Evolutionary conservation across 768 basidiomycete species (phyloP).

Genomic region (Trametopsis cervina): DNA sequence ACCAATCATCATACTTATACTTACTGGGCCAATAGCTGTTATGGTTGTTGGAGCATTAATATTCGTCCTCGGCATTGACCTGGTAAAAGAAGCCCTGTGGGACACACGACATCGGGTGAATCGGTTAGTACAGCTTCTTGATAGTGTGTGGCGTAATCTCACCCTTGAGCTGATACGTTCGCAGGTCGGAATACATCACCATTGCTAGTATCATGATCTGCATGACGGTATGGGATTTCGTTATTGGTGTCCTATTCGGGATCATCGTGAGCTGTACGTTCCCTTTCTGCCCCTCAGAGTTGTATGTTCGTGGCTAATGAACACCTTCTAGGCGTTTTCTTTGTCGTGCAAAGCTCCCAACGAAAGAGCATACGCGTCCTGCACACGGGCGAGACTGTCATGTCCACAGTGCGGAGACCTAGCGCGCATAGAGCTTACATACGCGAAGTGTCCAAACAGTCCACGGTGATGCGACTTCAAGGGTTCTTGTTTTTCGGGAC

Average conservation of each 20-base stretch:
- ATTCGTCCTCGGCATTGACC: slow-evolving; percentile 89
- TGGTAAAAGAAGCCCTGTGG: slow-evolving; percentile 95
- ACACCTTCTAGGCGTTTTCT: slow-evolving; percentile 66
- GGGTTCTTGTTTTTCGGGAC: slow-evolving; percentile 93
- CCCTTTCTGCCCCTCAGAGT: not conserved
- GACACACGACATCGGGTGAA: slow-evolving; percentile 88
- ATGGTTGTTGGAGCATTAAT: slow-evolving; percentile 90
- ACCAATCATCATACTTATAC: not conserved
- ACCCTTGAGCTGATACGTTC: no score
- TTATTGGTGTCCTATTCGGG: slow-evolving; percentile 87
- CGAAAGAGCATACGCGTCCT: slow-evolving; percentile 76
- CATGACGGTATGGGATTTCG: slow-evolving; percentile 95
- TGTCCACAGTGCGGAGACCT: slow-evolving; percentile 89
- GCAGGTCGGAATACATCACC: slow-evolving; percentile 73
- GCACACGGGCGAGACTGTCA: slow-evolving; percentile 74
- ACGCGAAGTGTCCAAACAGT: slow-evolving; percentile 88
- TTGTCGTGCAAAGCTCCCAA: slow-evolving; percentile 93
- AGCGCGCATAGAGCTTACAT: slow-evolving; percentile 84
- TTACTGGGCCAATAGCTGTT: slow-evolving; percentile 50
- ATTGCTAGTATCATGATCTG: slow-evolving; percentile 81
- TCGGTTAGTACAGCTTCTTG: slow-evolving; percentile 50
- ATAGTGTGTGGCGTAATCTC: no score
- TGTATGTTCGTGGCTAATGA: not conserved
- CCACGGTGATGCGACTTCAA: slow-evolving; percentile 58
- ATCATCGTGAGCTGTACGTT: slow-evolving; percentile 82